Evolutionary conservation across 768 basidiomycete genomes (phyloP).

Genomic region (Panus rudis): DNA sequence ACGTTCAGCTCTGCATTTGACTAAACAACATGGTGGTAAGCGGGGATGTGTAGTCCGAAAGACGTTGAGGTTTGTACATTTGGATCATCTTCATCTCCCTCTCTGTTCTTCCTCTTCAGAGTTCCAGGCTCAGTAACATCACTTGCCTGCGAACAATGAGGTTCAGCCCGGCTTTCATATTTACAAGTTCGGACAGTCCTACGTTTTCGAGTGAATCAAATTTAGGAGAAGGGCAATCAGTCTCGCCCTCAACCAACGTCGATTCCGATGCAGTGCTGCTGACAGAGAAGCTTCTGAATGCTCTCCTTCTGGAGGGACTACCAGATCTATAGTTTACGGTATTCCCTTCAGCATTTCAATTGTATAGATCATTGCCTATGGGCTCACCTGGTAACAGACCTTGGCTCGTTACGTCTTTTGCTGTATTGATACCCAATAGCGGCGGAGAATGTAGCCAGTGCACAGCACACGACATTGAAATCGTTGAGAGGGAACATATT

Average conservation of each 20-base stretch:
- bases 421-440: slow-evolving; percentile 18
- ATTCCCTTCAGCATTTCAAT: no score
- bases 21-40: no score
- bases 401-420: slow-evolving; percentile 1
- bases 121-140: slow-evolving; percentile 17
- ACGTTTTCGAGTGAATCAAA: slow-evolving; percentile 7
- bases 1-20: no score
- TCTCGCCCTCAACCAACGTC: slow-evolving; percentile 4
- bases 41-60: no score
- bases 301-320: background rate
- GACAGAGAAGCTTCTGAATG: slow-evolving; percentile 3
- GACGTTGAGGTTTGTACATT: slow-evolving; percentile 2
- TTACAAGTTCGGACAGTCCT: slow-evolving; percentile 10
- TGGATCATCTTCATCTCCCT: slow-evolving; percentile 4
- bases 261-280: background rate
- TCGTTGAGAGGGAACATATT: slow-evolving; percentile 20
- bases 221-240: slow-evolving; percentile 6
- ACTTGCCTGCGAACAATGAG: slow-evolving; percentile 4
- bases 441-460: slow-evolving; percentile 20
- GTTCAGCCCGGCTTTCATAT: background rate
- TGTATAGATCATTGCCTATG: no score
- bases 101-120: slow-evolving; percentile 17
- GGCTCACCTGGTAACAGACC: no score
- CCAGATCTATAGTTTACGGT: no score
- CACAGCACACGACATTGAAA: slow-evolving; percentile 20